Evolutionary conservation across 768 basidiomycete genomes (phyloP).

Genomic region (Mycena galericulata): DNA sequence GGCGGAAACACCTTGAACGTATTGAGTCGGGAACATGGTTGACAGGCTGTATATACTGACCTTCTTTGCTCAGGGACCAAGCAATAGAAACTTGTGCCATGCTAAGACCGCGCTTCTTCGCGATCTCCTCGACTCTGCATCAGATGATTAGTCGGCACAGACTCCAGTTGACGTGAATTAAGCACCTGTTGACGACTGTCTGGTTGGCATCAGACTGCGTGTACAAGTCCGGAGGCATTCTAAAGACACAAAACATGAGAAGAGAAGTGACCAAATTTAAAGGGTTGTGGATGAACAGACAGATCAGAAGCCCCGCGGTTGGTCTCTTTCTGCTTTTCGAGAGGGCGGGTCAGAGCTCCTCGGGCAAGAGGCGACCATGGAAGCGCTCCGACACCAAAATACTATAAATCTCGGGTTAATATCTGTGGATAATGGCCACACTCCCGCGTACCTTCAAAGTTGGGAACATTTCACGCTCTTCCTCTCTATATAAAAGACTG

Average conservation of each 20-base stretch:
- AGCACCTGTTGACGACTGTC: constrained; percentile 25
- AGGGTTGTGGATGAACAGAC: constrained; percentile 27
- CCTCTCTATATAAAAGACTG: constrained; percentile 71
- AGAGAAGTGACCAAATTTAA: neutral
- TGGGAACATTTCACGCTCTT: constrained; percentile 75
- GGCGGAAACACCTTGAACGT: constrained; percentile 56
- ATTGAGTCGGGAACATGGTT: neutral
- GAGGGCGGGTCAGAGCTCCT: constrained; percentile 59
- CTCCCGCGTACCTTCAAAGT: constrained; percentile 56
- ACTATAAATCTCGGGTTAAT: constrained; percentile 38
- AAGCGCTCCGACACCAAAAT: constrained; percentile 67
- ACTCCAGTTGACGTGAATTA: no score
- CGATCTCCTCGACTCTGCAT: constrained; percentile 62
- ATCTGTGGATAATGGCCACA: neutral
- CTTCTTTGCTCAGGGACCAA: constrained; percentile 60
- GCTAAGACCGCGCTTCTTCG: constrained; percentile 59
- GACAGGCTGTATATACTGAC: constrained; percentile 32
- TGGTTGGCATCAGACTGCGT: constrained; percentile 31
- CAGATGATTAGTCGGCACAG: neutral
- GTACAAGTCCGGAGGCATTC: constrained; percentile 24
- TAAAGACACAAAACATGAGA: neutral
- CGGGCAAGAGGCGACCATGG: constrained; percentile 72
- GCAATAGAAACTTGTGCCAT: constrained; percentile 72
- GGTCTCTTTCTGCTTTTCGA: constrained; percentile 42
- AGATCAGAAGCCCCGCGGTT: constrained; percentile 52